Conservation (phyloP, 768 basidiomycete genomes). For the Lactarius trivialis region DNA sequence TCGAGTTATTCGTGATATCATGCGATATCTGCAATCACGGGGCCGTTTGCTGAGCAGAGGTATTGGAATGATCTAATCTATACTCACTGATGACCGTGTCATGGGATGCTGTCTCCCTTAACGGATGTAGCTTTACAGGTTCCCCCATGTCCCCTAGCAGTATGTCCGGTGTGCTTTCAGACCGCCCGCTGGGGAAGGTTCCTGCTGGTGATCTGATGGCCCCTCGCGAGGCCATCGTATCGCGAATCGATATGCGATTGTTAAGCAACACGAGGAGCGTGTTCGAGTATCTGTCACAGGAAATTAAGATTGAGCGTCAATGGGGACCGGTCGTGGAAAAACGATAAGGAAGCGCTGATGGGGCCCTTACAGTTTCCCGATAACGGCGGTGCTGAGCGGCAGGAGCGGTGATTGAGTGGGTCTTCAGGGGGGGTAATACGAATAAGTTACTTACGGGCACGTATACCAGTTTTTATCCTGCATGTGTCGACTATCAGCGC, state of each 20-base stretch:
- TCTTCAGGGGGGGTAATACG: background rate
- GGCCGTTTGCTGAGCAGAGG: background rate
- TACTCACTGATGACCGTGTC: background rate
- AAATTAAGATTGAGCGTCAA: background rate
- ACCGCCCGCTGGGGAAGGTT: background rate
- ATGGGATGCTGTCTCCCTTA: background rate
- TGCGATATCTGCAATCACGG: background rate
- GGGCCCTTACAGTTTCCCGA: constrained; percentile 15
- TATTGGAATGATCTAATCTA: background rate
- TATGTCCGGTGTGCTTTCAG: background rate
- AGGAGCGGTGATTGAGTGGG: background rate
- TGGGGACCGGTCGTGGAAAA: background rate
- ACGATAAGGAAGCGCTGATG: background rate
- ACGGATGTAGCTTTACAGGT: background rate
- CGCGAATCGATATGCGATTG: constrained; percentile 16
- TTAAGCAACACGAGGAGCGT: constrained; percentile 28
- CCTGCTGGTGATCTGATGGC: background rate
- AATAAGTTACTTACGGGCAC: constrained; percentile 7
- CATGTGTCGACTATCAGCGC: background rate
- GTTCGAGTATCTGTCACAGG: constrained; percentile 23
- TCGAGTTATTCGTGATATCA: background rate
- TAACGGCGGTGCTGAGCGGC: constrained; percentile 1
- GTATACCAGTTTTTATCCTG: constrained; percentile 8
- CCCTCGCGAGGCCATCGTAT: background rate
- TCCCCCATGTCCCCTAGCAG: background rate